Evolutionary conservation across 768 basidiomycete species (phyloP).

Genomic region (Cytidiella melzeri): DNA sequence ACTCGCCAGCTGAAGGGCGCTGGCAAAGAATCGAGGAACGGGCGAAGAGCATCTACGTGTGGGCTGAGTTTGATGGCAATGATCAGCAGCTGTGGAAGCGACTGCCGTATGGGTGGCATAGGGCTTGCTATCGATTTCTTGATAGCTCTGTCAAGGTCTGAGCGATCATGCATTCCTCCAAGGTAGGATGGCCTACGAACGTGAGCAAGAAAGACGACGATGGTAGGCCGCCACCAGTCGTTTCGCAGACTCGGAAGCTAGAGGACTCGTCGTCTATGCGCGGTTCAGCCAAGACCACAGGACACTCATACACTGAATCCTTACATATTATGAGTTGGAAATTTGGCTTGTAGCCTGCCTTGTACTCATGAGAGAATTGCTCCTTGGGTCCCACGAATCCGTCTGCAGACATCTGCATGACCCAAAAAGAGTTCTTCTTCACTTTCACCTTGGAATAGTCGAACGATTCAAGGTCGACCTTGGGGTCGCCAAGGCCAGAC

Average conservation of each 20-base stretch:
- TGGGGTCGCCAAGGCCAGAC: background rate
- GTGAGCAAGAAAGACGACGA: slow-evolving; percentile 25
- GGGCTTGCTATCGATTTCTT: slow-evolving; percentile 28
- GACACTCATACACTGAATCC: too few relatives aligned
- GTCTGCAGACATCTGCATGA: slow-evolving; percentile 27
- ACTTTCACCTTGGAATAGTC: slow-evolving; percentile 13
- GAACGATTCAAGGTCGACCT: slow-evolving; percentile 8
- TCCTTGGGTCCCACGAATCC: slow-evolving; percentile 21
- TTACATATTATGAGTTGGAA: slow-evolving; percentile 18
- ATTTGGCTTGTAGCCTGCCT: slow-evolving; percentile 17
- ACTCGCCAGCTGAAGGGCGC: slow-evolving; percentile 30
- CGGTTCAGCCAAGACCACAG: too few relatives aligned
- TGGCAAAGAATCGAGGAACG: slow-evolving; percentile 36
- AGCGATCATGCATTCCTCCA: background rate
- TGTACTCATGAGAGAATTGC: slow-evolving; percentile 13
- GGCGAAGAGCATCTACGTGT: slow-evolving; percentile 23
- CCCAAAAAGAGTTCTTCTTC: slow-evolving; percentile 26
- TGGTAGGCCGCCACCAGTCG: slow-evolving; percentile 20
- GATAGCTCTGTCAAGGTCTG: slow-evolving; percentile 16
- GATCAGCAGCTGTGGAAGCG: slow-evolving; percentile 25
- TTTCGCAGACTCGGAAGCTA: slow-evolving; percentile 20
- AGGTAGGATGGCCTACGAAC: too few relatives aligned
- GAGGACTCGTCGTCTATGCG: slow-evolving; percentile 24
- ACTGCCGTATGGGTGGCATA: slow-evolving; percentile 23
- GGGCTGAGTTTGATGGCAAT: slow-evolving; percentile 26